Percentiles rank a stretch among this genome's conserved stretches.
These are phyloP conservation scores for Termitomyces sp. DNA, from an alignment of 768 basidiomycete genomes.

Conservation along the genomic window DNA sequence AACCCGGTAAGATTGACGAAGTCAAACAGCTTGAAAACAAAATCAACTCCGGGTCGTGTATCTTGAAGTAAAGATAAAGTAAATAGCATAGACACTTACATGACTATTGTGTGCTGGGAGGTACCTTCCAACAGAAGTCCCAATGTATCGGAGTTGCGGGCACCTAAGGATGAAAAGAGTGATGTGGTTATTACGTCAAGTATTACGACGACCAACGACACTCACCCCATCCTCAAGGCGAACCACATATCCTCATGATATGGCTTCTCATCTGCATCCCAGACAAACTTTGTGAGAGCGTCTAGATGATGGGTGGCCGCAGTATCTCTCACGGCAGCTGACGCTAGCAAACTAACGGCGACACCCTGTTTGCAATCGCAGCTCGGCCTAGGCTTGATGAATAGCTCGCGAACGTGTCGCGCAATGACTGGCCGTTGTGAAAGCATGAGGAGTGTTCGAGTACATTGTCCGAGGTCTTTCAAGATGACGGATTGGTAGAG, in stretches of 20 bases:
- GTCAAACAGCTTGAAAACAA: slow-evolving; percentile 50
- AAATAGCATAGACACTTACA: slow-evolving; percentile 33
- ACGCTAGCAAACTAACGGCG: slow-evolving; percentile 33
- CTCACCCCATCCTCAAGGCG: slow-evolving; percentile 59
- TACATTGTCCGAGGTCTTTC: slow-evolving; percentile 51
- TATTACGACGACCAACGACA: slow-evolving; percentile 1
- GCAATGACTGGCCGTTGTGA: slow-evolving; percentile 45
- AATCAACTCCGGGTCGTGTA: slow-evolving; percentile 3
- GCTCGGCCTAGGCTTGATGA: slow-evolving; percentile 35
- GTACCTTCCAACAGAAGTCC: slow-evolving; percentile 54
- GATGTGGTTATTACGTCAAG: neutral
- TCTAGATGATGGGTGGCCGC: slow-evolving; percentile 49
- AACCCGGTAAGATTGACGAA: slow-evolving; percentile 62
- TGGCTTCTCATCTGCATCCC: slow-evolving; percentile 67
- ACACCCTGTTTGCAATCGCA: slow-evolving; percentile 17
- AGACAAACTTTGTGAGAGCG: slow-evolving; percentile 59
- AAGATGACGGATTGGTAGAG: slow-evolving; percentile 58
- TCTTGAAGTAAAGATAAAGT: neutral
- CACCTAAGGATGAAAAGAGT: slow-evolving; percentile 37
- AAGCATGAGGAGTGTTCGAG: slow-evolving; percentile 63
- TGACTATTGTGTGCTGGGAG: slow-evolving; percentile 55
- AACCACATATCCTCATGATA: slow-evolving; percentile 76
- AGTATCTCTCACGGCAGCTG: slow-evolving; percentile 43
- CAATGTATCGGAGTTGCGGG: slow-evolving; percentile 55
- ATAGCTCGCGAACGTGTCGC: slow-evolving; percentile 59